phyloP scores from a whole-genome alignment of 768 basidiomycete genomes.

The Boletus rubroflammeus region DNA sequence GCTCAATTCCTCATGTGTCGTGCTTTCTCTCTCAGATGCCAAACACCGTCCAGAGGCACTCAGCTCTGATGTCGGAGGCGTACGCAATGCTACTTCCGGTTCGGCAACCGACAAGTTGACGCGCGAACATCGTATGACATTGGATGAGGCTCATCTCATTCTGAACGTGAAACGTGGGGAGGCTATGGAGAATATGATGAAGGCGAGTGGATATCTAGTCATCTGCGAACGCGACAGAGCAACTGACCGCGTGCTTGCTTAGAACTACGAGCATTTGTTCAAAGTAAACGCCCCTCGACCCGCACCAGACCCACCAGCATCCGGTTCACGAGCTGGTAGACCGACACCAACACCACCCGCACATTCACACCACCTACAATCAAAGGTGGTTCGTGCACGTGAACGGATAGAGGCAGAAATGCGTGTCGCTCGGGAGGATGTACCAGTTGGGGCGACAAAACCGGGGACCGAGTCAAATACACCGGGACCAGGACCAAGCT shows the following conservation, averaged over 20 bases:
- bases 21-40: conserved; percentile 58
- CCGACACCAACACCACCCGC: conserved; percentile 39
- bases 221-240: background rate
- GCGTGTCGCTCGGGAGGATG: conserved; percentile 29
- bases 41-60: conserved; percentile 71
- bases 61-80: conserved; percentile 68
- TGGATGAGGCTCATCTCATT: conserved; percentile 93
- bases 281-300: conserved; percentile 80
- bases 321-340: conserved; percentile 38
- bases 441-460: conserved; percentile 11
- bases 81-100: conserved; percentile 69
- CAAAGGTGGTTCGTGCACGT: conserved; percentile 91
- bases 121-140: conserved; percentile 83
- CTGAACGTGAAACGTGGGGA: conserved; percentile 82
- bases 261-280: conserved; percentile 95
- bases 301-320: conserved; percentile 43
- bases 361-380: conserved; percentile 91
- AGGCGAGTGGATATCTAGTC: conserved; percentile 44
- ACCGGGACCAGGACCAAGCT: conserved; percentile 22
- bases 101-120: conserved; percentile 79
- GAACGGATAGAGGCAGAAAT: conserved; percentile 93
- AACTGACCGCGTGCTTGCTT: conserved; percentile 6
- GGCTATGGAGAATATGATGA: conserved; percentile 60
- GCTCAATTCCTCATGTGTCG: background rate
- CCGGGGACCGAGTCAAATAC: conserved; percentile 17